Percentiles rank a stretch among this genome's conserved stretches.
Conservation (phyloP, 257 asterid species). For the Ajuga chamaepitys region DNA sequence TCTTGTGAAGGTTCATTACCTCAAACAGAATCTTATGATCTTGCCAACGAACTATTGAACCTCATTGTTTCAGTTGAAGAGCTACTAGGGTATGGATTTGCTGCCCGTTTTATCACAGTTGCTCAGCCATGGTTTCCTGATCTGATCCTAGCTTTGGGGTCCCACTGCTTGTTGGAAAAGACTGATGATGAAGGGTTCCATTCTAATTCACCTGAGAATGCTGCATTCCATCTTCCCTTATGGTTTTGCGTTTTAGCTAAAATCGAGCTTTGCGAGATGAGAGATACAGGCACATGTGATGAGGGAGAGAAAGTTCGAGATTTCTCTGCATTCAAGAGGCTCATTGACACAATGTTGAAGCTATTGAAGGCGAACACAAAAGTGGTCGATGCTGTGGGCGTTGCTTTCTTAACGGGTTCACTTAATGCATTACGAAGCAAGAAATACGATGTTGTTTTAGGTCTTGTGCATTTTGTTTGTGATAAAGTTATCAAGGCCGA, state of each 20-base stretch:
- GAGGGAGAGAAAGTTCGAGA: conserved; percentile 25
- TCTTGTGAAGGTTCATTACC: conserved; percentile 32
- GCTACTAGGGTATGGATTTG: conserved; percentile 51
- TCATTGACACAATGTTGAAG: conserved; percentile 41
- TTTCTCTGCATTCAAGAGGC: conserved; percentile 51
- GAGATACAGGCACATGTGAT: conserved; percentile 30
- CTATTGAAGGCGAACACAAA: conserved; percentile 33
- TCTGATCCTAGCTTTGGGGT: conserved; percentile 69
- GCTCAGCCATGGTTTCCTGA: conserved; percentile 80
- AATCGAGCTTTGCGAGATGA: conserved; percentile 50
- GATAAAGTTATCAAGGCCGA: conserved; percentile 42
- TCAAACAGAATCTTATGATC: conserved; percentile 29
- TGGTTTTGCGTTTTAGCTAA: conserved; percentile 60
- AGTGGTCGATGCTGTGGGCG: conserved; percentile 72
- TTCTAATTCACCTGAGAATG: conserved; percentile 25
- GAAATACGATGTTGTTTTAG: conserved; percentile 42
- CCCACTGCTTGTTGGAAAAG: conserved; percentile 38
- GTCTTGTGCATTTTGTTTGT: conserved; percentile 63
- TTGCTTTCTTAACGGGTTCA: conserved; percentile 34
- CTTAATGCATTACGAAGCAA: conserved; percentile 39
- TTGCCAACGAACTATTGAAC: conserved; percentile 53
- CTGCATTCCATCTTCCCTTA: conserved; percentile 30
- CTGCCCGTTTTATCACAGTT: conserved; percentile 45
- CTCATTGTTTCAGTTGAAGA: conserved; percentile 59
- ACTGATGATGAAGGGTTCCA: conserved; percentile 16